These are phyloP conservation scores for Hypoxylon trugodes DNA, from an alignment of 495 filamentous ascomycete species.

Conservation along the genomic window DNA sequence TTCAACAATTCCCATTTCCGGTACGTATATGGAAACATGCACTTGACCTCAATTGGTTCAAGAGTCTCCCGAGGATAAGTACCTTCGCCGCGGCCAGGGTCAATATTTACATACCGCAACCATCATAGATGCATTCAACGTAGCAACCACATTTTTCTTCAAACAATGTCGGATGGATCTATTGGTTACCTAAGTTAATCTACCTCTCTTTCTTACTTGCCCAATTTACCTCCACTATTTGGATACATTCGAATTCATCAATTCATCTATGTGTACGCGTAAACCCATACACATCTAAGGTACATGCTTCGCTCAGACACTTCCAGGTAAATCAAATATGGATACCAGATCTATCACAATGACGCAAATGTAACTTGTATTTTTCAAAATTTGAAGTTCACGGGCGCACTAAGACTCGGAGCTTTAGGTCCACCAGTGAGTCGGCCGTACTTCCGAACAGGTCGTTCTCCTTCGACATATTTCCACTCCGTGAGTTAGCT, in stretches of 20 bases:
- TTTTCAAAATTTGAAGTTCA: conserved; percentile 7
- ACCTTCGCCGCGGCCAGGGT: background rate
- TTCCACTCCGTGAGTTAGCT: conserved; percentile 24
- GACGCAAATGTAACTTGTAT: conserved; percentile 24
- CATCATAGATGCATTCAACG: background rate
- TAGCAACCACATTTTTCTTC: background rate
- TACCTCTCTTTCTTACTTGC: too few relatives aligned
- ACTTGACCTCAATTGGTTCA: background rate
- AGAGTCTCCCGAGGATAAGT: background rate
- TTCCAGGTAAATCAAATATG: background rate
- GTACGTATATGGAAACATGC: background rate
- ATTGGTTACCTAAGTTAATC: too few relatives aligned
- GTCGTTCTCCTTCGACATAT: background rate
- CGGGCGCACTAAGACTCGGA: conserved; percentile 16
- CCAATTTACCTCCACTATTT: background rate
- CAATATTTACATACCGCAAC: conserved; percentile 14
- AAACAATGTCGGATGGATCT: too few relatives aligned
- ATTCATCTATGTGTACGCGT: too few relatives aligned
- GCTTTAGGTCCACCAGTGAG: conserved; percentile 18
- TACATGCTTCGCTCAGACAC: too few relatives aligned
- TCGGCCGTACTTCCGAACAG: conserved; percentile 23
- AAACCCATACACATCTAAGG: background rate
- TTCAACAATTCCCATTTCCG: conserved; percentile 1
- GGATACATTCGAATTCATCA: too few relatives aligned
- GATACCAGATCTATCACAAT: conserved; percentile 21